Evolutionary conservation across 2,329 filamentous ascomycete species (phyloP), one percentile per base, ranked within the genome.

Genomic region (Ophiostoma angusticollis): DNA sequence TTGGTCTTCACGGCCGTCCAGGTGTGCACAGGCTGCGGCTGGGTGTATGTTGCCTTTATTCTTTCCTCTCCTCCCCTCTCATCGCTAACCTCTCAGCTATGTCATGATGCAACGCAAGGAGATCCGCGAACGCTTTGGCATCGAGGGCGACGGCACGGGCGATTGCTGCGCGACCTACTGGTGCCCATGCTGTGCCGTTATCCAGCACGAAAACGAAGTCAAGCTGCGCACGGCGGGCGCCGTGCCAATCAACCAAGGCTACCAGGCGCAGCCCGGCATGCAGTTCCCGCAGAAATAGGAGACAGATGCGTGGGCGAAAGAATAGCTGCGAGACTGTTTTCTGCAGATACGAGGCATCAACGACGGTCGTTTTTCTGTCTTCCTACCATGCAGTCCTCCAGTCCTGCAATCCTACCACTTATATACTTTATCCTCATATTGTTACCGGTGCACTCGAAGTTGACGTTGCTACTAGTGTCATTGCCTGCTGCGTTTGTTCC

Each of bases 141-240:
- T 77, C 49, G 53, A 67, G 32, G 71, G 72, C 25, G 60, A 56
- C 34, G 60, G 59, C 27, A 53, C 52, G 42, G 54, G 54, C 24
- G 72, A 77, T 51, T 77, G 63, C 56, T 67, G 65, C 47, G 52
- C 57, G n/a, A 56, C 64, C 12, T 73, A 58, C 46, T 76, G 64
- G 58, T 77, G 72, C 52, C 52, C 59, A 25, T 74, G 70, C 61
- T 77, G 72, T 49, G 60, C 62, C 6, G 54, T 74, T 41, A 61
- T 74, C 45, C 73, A 78, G 58, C 63, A 74, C 40, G 70, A 75
- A 42, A 71, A 72, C 47, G 72, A 77, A 50, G 62, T 67, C 32
- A 49, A 52, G 40, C 35, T 32, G 5, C 54, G 55, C 18, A 50
- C 50, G 23, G 50, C 51, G 47, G 39, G 45, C 23, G 48, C 49